Conservation (phyloP, 139 green algal species). For the Picochlorum sp. region DNA sequence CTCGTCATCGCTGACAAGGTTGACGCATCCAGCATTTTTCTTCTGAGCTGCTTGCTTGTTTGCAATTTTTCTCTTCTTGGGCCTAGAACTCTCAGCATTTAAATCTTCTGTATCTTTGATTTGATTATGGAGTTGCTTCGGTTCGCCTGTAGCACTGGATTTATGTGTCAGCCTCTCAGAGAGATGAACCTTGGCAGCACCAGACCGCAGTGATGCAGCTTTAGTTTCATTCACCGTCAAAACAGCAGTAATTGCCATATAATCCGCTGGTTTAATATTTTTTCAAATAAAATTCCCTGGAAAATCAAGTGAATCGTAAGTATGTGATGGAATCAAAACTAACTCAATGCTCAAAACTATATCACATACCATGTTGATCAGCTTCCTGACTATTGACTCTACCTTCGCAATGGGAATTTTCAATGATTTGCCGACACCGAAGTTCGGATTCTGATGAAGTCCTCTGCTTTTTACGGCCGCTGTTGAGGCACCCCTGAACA, state of each 20-base stretch:
- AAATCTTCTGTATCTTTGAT: not conserved
- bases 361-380: not conserved
- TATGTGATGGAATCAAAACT: not conserved
- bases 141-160: too few relatives aligned
- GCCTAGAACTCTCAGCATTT: too few relatives aligned
- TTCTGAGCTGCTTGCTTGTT: not conserved
- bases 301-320: not conserved
- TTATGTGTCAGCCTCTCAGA: too few relatives aligned
- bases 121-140: not conserved
- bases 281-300: not conserved
- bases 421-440: not conserved
- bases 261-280: not conserved
- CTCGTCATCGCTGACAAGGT: not conserved
- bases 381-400: not conserved
- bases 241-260: slow-evolving; percentile 1
- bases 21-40: not conserved
- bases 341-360: not conserved
- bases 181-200: not conserved
- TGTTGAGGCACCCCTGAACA: not conserved
- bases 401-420: slow-evolving; percentile 5
- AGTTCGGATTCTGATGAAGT: not conserved
- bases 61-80: not conserved
- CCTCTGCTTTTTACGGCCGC: slow-evolving; percentile 1
- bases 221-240: not conserved
- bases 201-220: not conserved